phyloP scores from a whole-genome alignment of 768 basidiomycete genomes.

The Tubosaeta sp. region DNA sequence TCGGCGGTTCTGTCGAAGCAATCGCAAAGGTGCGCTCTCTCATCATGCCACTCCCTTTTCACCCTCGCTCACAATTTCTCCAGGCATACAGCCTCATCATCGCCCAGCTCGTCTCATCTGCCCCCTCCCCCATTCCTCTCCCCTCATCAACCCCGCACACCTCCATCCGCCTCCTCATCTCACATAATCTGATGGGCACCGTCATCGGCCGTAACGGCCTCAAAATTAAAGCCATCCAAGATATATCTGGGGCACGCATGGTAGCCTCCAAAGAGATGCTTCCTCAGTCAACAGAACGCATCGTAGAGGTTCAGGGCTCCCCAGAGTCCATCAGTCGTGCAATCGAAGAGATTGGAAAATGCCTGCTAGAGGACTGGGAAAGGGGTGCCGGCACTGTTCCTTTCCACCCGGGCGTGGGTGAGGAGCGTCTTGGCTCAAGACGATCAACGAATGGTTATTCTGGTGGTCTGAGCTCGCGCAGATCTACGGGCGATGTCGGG shows the following conservation, averaged over 20 bases:
- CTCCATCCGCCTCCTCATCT: constrained; percentile 94
- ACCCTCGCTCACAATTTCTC: constrained; percentile 6
- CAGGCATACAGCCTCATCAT: constrained; percentile 96
- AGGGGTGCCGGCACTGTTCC: constrained; percentile 89
- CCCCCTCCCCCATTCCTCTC: constrained; percentile 65
- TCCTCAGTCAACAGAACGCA: constrained; percentile 97
- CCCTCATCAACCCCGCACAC: constrained; percentile 67
- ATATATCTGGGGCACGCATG: constrained; percentile 94
- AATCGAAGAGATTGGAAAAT: constrained; percentile 93
- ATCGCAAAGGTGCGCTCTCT: constrained; percentile 72
- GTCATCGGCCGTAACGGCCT: constrained; percentile 94
- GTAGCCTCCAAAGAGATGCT: constrained; percentile 99
- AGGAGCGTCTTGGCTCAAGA: constrained; percentile 54
- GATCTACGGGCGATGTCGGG: constrained; percentile 56
- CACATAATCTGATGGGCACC: constrained; percentile 98
- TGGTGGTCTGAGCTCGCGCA: constrained; percentile 50
- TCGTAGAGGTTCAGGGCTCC: constrained; percentile 95
- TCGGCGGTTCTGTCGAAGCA: constrained; percentile 87
- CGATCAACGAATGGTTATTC: constrained; percentile 51
- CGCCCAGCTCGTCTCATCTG: constrained; percentile 81
- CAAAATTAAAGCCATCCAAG: constrained; percentile 99
- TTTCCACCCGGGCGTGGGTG: constrained; percentile 87
- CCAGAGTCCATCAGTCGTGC: constrained; percentile 91
- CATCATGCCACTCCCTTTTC: background rate
- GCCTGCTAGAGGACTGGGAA: constrained; percentile 96